Percentiles rank a stretch among this genome's conserved stretches.
These are phyloP conservation scores for Eucalyptus marginata DNA, from an alignment of 345 rosid species.

Conservation along the genomic window DNA sequence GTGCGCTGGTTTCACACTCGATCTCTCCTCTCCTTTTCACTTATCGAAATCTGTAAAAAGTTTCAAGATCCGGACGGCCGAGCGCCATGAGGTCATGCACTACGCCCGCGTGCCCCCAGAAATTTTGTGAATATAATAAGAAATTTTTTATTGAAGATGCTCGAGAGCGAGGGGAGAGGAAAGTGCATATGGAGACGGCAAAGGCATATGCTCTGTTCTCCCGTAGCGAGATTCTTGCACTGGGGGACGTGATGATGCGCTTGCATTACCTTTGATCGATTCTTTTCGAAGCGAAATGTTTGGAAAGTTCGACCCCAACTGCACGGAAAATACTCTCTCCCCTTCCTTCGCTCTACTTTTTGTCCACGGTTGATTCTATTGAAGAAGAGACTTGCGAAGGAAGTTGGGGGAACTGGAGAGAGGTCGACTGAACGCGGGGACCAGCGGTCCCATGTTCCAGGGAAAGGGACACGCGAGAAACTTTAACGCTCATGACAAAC, in stretches of 20 bases:
- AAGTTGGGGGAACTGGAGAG: neutral
- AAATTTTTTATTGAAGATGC: neutral
- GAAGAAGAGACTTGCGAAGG: neutral
- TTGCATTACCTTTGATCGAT: neutral
- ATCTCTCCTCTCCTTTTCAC: neutral
- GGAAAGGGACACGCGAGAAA: neutral
- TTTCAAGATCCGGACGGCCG: neutral
- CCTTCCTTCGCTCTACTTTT: neutral
- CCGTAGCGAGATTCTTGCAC: neutral
- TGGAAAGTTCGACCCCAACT: neutral
- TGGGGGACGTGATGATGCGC: neutral
- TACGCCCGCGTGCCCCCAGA: neutral
- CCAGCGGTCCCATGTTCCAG: neutral
- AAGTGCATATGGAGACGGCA: neutral
- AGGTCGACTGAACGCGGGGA: neutral
- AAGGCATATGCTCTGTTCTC: neutral
- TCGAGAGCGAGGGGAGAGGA: neutral
- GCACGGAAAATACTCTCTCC: neutral
- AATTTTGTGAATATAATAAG: neutral
- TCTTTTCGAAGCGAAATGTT: neutral
- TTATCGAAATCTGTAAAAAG: neutral
- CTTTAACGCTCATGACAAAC: neutral
- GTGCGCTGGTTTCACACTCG: neutral
- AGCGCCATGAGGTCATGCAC: neutral
- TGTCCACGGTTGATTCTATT: neutral